phyloP scores from a whole-genome alignment of 1,139 yeast species.

The Pichia sp. region DNA sequence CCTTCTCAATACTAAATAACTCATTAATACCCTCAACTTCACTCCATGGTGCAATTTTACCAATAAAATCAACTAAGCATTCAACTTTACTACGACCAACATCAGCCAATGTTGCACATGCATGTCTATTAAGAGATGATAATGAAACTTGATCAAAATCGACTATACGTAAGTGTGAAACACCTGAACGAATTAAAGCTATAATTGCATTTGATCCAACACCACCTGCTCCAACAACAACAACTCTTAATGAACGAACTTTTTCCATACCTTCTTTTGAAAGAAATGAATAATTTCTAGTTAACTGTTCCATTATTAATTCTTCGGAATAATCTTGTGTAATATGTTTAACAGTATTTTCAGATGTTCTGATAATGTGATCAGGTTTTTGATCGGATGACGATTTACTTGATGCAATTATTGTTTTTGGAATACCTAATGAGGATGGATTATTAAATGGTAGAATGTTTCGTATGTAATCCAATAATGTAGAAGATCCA shows the following conservation, averaged over 20 bases:
- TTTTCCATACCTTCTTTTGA: constrained; percentile 79
- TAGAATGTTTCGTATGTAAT: constrained; percentile 10
- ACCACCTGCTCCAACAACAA: constrained; percentile 97
- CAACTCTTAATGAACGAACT: constrained; percentile 65
- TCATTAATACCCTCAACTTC: constrained; percentile 69
- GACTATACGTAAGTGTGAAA: constrained; percentile 66
- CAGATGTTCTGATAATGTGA: constrained; percentile 10
- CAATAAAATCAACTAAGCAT: constrained; percentile 59
- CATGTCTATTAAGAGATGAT: constrained; percentile 87
- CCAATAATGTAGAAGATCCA: constrained; percentile 7
- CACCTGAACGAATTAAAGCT: constrained; percentile 87
- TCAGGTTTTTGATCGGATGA: neutral
- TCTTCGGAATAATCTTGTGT: constrained; percentile 48
- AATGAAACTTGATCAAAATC: constrained; percentile 95
- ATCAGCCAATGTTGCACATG: constrained; percentile 81
- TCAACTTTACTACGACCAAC: constrained; percentile 89
- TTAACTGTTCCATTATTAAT: constrained; percentile 81
- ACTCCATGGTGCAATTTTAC: constrained; percentile 85
- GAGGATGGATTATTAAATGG: neutral
- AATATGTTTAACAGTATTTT: constrained; percentile 13
- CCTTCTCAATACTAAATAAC: constrained; percentile 64
- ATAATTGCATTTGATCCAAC: constrained; percentile 97
- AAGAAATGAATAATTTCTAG: constrained; percentile 86
- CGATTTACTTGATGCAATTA: neutral
- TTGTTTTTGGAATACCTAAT: neutral